A percentile compares a stretch with the other conserved stretches of the same genome.
These are phyloP conservation scores for Erodium texanum DNA, from an alignment of 441 rosid genomes.

Conservation along the genomic window DNA sequence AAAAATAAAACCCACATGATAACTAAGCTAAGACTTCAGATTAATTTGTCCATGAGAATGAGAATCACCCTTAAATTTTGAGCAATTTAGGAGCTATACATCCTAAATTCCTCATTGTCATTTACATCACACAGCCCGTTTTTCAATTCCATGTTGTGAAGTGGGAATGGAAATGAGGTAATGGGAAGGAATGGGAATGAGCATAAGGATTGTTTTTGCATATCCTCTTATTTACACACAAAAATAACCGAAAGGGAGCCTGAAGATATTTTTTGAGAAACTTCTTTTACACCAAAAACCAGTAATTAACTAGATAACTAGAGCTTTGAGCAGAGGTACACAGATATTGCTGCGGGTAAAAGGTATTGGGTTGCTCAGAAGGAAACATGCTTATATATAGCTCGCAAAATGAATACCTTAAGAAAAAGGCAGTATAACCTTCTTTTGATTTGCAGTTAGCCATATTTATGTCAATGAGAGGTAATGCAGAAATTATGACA, in stretches of 20 bases:
- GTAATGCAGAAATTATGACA: not conserved
- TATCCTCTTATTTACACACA: not conserved
- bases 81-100: not conserved
- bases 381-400: not conserved
- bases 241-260: not conserved
- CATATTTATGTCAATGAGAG: not conserved
- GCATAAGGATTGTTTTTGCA: not conserved
- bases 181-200: not conserved
- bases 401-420: too few species aligned
- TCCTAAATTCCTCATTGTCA: not conserved
- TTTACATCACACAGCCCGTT: not conserved
- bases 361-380: not conserved
- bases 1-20: not conserved
- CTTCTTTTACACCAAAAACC: not conserved
- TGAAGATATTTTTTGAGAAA: not conserved
- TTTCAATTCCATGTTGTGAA: not conserved
- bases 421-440: not conserved
- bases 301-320: not conserved
- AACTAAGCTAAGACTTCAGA: too few species aligned
- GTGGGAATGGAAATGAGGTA: not conserved
- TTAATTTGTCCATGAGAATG: not conserved
- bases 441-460: not conserved
- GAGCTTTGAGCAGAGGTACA: not conserved
- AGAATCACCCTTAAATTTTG: not conserved
- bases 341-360: not conserved